A percentile compares a stretch with the other conserved stretches of the same genome.
These are phyloP conservation scores for Pseudevernia furfuracea DNA, from an alignment of 495 filamentous ascomycete species.

Conservation along the genomic window DNA sequence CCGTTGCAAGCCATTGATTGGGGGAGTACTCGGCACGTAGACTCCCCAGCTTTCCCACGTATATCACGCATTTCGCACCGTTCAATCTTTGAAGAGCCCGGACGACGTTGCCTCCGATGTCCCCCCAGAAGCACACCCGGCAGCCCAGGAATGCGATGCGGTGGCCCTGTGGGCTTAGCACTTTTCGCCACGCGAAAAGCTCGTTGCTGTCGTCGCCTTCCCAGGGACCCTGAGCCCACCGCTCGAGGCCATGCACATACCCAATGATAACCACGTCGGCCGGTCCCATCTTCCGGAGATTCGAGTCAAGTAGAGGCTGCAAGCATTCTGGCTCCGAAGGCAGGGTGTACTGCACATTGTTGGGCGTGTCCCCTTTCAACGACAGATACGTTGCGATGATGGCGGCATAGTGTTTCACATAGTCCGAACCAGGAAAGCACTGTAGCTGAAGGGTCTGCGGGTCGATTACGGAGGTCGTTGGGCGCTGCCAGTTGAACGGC, in stretches of 20 bases:
- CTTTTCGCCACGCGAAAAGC: constrained; percentile 18
- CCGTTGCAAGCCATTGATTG: constrained; percentile 14
- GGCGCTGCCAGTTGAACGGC: constrained; percentile 27
- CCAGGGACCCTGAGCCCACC: constrained; percentile 12
- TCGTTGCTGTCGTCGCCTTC: constrained; percentile 12
- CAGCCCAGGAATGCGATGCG: constrained; percentile 22
- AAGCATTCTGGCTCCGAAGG: constrained; percentile 14
- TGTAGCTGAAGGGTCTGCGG: constrained; percentile 17
- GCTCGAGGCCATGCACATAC: constrained; percentile 14
- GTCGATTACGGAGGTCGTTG: constrained; percentile 16
- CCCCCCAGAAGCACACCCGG: constrained; percentile 21
- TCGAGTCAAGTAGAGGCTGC: constrained; percentile 13
- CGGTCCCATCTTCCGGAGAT: constrained; percentile 9
- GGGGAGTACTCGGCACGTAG: constrained; percentile 7
- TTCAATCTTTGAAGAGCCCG: constrained; percentile 15
- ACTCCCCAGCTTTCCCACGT: constrained; percentile 21
- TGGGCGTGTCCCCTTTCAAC: constrained; percentile 1
- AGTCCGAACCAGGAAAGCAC: constrained; percentile 21
- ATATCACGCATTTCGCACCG: constrained; percentile 18
- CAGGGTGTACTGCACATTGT: constrained; percentile 10
- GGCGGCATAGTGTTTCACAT: constrained; percentile 24
- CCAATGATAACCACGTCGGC: constrained; percentile 1
- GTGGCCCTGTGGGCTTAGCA: constrained; percentile 4
- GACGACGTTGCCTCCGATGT: constrained; percentile 15
- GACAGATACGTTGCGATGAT: constrained; percentile 23